Conservation (phyloP, 1,284 basidiomycete genomes). For the Ceratorhiza oryzae-sativae region DNA sequence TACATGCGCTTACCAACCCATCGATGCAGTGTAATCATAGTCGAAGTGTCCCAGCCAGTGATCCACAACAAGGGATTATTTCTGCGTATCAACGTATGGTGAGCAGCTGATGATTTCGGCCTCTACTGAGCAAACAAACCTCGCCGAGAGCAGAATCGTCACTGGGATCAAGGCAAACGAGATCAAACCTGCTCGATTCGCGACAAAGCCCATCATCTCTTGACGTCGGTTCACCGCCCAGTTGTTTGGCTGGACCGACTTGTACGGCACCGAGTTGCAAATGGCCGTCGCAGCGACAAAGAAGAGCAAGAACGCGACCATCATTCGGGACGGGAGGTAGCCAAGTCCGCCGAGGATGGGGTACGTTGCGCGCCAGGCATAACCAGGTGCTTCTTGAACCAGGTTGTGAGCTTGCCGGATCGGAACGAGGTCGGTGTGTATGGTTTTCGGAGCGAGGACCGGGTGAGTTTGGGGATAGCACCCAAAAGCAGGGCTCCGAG, state of each 20-base stretch:
- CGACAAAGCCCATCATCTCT: slow-evolving; percentile 27
- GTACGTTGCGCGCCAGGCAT: slow-evolving; percentile 1
- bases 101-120: no score
- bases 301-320: slow-evolving; percentile 2
- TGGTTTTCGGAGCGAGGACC: not conserved
- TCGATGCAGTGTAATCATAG: slow-evolving; percentile 27
- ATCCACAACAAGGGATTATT: slow-evolving; percentile 22
- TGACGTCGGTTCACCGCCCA: slow-evolving; percentile 1
- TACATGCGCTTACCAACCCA: slow-evolving; percentile 26
- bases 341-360: slow-evolving; percentile 12
- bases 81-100: no score
- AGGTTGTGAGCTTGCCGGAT: not conserved
- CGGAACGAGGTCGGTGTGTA: not conserved
- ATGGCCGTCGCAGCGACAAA: slow-evolving; percentile 14
- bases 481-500: not conserved
- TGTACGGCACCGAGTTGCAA: slow-evolving; percentile 4
- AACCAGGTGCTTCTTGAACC: slow-evolving; percentile 21
- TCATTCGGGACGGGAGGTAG: slow-evolving; percentile 27
- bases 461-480: not conserved
- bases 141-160: slow-evolving; percentile 11
- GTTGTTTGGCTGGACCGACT: slow-evolving; percentile 23
- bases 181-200: slow-evolving; percentile 24
- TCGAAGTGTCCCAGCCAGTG: slow-evolving; percentile 14
- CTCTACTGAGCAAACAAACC: not conserved
- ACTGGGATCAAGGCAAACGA: slow-evolving; percentile 23